phyloP scores from a whole-genome alignment of 345 rosid genomes.

The Hirschfeldia incana region DNA sequence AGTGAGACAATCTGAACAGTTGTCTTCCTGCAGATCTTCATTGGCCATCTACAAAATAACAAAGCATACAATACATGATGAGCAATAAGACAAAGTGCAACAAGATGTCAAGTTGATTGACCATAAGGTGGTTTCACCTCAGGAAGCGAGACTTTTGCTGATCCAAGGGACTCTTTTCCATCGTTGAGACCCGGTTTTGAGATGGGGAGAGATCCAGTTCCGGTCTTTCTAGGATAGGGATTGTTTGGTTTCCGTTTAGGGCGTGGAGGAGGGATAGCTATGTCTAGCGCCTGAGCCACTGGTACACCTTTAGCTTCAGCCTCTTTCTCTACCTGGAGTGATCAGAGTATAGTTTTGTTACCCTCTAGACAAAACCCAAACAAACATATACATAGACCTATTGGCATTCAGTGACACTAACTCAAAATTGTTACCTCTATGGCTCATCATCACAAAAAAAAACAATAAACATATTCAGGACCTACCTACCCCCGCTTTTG shows the following conservation, averaged over 20 bases:
- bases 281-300: slow-evolving; percentile 68
- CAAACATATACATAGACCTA: neutral
- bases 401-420: no score
- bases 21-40: slow-evolving; percentile 54
- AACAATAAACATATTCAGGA: slow-evolving; percentile 11
- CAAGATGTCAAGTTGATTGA: neutral
- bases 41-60: slow-evolving; percentile 46
- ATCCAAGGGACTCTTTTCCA: slow-evolving; percentile 58
- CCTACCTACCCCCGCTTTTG: no score
- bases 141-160: slow-evolving; percentile 59
- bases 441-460: slow-evolving; percentile 22
- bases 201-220: slow-evolving; percentile 37
- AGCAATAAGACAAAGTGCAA: neutral
- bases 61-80: slow-evolving; percentile 18
- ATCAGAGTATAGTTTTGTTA: neutral
- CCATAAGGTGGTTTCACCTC: slow-evolving; percentile 50
- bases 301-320: slow-evolving; percentile 83
- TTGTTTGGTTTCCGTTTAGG: slow-evolving; percentile 91
- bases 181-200: slow-evolving; percentile 47
- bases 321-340: slow-evolving; percentile 90
- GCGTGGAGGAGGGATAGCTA: slow-evolving; percentile 96
- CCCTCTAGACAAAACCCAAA: neutral
- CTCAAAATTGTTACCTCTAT: no score
- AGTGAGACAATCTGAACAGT: slow-evolving; percentile 65
- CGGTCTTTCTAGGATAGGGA: slow-evolving; percentile 91